phyloP scores from a whole-genome alignment of 176 grass and related monocot genomes.

The Aegilops tauschii region DNA sequence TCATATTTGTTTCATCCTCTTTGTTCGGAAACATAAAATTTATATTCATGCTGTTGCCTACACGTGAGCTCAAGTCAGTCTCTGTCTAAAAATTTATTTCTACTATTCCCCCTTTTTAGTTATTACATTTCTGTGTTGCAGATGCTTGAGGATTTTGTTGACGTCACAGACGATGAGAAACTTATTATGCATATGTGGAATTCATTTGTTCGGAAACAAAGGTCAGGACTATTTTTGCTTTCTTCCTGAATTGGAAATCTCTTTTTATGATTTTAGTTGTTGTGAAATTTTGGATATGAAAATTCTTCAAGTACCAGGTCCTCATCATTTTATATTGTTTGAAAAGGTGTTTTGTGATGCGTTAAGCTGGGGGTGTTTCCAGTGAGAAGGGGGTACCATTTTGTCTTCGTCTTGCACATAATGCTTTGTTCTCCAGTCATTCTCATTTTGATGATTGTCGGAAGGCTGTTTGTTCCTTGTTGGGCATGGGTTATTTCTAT shows the following conservation, averaged over 20 bases:
- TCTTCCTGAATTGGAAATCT: background rate
- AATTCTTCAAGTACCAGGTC: background rate
- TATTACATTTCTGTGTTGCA: slow-evolving; percentile 26
- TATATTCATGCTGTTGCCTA: slow-evolving; percentile 2
- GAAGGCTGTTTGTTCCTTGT: background rate
- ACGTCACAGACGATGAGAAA: slow-evolving; percentile 96
- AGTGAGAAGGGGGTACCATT: background rate
- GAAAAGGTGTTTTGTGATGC: background rate
- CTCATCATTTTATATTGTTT: background rate
- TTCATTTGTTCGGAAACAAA: slow-evolving; percentile 98
- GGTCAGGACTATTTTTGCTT: slow-evolving; percentile 35
- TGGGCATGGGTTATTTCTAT: background rate
- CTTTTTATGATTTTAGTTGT: background rate
- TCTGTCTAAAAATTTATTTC: slow-evolving; percentile 10
- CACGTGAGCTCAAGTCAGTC: background rate
- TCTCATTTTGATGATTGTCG: slow-evolving; percentile 11
- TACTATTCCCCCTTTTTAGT: background rate
- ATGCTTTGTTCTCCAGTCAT: background rate
- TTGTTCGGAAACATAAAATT: background rate
- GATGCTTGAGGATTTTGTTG: slow-evolving; percentile 99
- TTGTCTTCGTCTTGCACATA: background rate
- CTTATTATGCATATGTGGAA: slow-evolving; percentile 99
- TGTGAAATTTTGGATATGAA: background rate
- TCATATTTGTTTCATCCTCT: slow-evolving; percentile 11
- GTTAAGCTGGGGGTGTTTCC: background rate